Evolutionary conservation across 768 basidiomycete species (phyloP).

Genomic region (Tulasnella calospora): DNA sequence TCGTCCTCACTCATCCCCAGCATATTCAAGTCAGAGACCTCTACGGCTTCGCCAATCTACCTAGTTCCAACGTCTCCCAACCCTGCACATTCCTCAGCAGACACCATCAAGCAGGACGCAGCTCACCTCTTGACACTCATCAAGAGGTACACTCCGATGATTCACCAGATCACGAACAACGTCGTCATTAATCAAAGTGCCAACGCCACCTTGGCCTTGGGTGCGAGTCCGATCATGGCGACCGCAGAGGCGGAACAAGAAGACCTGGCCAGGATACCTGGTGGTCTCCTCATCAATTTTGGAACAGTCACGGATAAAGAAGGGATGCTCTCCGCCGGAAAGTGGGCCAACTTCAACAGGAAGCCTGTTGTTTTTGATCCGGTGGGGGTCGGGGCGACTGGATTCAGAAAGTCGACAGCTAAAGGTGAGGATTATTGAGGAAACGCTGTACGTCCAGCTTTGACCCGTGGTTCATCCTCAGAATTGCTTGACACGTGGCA

Average conservation of each 20-base stretch:
- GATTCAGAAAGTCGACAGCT: constrained; percentile 59
- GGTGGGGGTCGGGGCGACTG: constrained; percentile 82
- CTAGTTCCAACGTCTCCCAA: not conserved
- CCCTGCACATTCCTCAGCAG: not conserved
- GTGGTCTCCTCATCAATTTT: constrained; percentile 77
- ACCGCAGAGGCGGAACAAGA: constrained; percentile 76
- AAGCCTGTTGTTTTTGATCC: constrained; percentile 72
- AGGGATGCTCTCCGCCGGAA: constrained; percentile 73
- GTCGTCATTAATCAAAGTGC: constrained; percentile 88
- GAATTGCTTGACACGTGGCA: constrained; percentile 75
- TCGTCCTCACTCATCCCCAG: not conserved
- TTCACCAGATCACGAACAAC: constrained; percentile 75
- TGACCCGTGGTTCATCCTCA: constrained; percentile 33
- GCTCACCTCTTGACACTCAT: not conserved
- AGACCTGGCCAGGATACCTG: constrained; percentile 61
- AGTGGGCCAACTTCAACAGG: constrained; percentile 25
- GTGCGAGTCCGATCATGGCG: constrained; percentile 93
- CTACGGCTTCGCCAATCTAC: not conserved
- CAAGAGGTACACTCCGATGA: constrained; percentile 17
- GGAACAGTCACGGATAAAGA: constrained; percentile 62
- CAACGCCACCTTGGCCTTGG: constrained; percentile 80
- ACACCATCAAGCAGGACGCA: not conserved
- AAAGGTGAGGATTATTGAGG: constrained; percentile 44
- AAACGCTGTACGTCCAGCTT: not conserved
- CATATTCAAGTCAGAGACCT: not conserved